Conservation (phyloP, 257 asterid genomes). For the Penstemon barbatus region DNA sequence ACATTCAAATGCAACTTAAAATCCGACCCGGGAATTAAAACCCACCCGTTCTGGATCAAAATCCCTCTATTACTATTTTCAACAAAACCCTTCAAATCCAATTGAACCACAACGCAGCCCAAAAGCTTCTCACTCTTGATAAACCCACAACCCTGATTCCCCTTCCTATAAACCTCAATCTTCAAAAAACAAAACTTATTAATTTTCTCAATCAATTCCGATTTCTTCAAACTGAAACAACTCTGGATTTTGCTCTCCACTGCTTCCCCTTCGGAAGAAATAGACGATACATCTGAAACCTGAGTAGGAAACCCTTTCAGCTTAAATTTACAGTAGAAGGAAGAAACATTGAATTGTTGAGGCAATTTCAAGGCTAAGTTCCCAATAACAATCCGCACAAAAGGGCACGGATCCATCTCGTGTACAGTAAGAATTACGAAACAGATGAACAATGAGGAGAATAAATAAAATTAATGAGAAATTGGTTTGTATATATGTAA, state of each 20-base stretch:
- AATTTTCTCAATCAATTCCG: conserved; percentile 49
- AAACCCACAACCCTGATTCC: conserved; percentile 37
- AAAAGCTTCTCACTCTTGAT: conserved; percentile 47
- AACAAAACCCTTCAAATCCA: conserved; percentile 66
- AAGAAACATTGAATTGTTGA: conserved; percentile 20
- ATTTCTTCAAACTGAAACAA: conserved; percentile 57
- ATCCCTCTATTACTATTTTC: conserved; percentile 41
- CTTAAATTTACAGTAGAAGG: conserved; percentile 64
- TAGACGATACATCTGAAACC: conserved; percentile 41
- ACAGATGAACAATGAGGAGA: neutral
- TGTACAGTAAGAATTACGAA: neutral
- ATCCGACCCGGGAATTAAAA: conserved; percentile 41
- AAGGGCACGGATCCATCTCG: conserved; percentile 95
- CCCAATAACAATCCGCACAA: conserved; percentile 65
- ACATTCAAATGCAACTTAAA: conserved; percentile 60
- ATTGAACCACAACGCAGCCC: conserved; percentile 51
- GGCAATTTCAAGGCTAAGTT: conserved; percentile 53
- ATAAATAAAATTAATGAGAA: neutral
- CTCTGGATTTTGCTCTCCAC: conserved; percentile 55
- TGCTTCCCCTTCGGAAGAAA: conserved; percentile 41
- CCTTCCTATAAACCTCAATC: conserved; percentile 51
- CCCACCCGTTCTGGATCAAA: conserved; percentile 86
- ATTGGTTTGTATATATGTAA: conserved; percentile 11
- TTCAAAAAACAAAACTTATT: conserved; percentile 38
- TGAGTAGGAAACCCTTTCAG: conserved; percentile 60